These are phyloP conservation scores for Helotiales sp. DNA, from an alignment of 2,329 filamentous ascomycete genomes.

Conservation along the genomic window DNA sequence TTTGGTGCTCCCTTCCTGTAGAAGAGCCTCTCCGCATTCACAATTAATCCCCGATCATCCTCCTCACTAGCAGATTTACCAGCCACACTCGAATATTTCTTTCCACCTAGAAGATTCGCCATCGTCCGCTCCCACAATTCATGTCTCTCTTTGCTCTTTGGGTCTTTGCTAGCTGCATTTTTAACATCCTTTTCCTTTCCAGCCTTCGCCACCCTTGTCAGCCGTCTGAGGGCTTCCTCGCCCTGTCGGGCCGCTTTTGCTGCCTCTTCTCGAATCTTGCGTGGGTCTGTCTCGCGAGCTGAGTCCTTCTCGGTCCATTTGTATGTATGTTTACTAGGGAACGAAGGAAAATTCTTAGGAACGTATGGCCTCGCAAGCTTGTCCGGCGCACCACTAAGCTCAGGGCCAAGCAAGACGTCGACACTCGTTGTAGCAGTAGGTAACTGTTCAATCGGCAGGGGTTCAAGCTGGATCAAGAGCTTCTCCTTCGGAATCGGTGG, in stretches of 20 bases:
- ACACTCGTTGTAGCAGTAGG: constrained; percentile 42
- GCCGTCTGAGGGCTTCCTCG: constrained; percentile 58
- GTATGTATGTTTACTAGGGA: constrained; percentile 66
- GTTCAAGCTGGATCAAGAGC: constrained; percentile 36
- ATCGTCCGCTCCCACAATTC: constrained; percentile 62
- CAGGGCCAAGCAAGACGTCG: constrained; percentile 41
- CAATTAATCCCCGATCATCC: constrained; percentile 64
- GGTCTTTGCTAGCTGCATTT: constrained; percentile 49
- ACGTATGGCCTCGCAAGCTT: constrained; percentile 58
- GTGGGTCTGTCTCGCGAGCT: constrained; percentile 50
- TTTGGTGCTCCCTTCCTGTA: constrained; percentile 43
- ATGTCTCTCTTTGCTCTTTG: constrained; percentile 54
- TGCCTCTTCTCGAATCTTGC: constrained; percentile 60
- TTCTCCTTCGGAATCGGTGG: constrained; percentile 46
- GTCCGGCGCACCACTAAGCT: constrained; percentile 59
- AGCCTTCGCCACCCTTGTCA: constrained; percentile 63
- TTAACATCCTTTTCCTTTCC: constrained; percentile 65
- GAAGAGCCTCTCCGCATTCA: constrained; percentile 56
- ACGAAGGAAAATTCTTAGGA: constrained; percentile 58
- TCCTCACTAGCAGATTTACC: constrained; percentile 36
- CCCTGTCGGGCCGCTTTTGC: constrained; percentile 60
- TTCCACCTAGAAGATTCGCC: constrained; percentile 45
- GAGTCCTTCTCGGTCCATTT: constrained; percentile 53
- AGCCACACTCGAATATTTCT: constrained; percentile 25
- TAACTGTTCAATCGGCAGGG: constrained; percentile 40